Evolutionary conservation across 805 yeast species (phyloP).

Genomic region (Kuraishia hungarica): DNA sequence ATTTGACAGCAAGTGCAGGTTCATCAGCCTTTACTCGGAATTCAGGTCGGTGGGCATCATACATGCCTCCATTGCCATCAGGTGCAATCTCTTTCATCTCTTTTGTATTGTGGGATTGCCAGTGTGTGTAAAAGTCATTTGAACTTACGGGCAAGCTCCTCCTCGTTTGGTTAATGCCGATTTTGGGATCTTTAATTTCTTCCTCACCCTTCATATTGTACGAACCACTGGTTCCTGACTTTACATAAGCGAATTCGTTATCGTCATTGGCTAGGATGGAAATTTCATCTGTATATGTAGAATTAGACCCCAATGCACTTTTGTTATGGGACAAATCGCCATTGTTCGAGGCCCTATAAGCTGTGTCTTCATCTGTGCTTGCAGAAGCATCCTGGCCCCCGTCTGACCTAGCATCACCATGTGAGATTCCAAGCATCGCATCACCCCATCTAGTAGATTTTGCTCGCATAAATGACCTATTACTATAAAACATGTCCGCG

Average conservation of each 20-base stretch:
- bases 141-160: conserved; percentile 18
- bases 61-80: conserved; percentile 5
- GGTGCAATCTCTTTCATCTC: conserved; percentile 9
- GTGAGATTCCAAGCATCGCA: background rate
- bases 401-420: background rate
- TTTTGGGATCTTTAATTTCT: background rate
- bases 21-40: conserved; percentile 7
- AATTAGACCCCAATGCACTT: background rate
- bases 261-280: conserved; percentile 6
- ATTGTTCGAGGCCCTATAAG: background rate
- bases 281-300: conserved; percentile 2
- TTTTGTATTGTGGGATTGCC: conserved; percentile 20
- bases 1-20: conserved; percentile 14
- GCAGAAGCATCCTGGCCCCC: background rate
- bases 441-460: background rate
- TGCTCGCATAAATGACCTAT: background rate
- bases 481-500: conserved; percentile 4
- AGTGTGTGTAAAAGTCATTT: conserved; percentile 21
- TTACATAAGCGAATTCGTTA: conserved; percentile 2
- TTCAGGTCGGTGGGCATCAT: background rate
- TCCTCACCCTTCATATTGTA: background rate
- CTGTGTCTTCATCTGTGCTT: background rate
- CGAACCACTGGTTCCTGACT: background rate
- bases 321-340: background rate
- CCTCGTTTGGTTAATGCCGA: background rate